Conservation (phyloP, 345 rosid genomes). For the Erucastrum elatum region DNA sequence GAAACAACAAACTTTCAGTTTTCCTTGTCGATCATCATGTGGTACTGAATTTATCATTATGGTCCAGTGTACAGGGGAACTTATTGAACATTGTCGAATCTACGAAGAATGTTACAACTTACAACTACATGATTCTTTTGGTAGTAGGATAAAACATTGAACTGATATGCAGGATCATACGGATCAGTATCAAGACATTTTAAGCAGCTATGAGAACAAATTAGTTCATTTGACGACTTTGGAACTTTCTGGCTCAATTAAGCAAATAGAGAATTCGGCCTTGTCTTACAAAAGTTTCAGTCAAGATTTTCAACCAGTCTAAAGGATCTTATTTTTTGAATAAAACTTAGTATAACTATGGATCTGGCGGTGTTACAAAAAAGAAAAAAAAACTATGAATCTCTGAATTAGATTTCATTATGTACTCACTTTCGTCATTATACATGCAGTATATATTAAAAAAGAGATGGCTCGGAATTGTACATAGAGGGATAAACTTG, state of each 20-base stretch:
- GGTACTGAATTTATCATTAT: not conserved
- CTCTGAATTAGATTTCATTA: no score
- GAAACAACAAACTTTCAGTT: not conserved
- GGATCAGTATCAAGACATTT: not conserved
- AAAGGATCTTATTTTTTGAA: no score
- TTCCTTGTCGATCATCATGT: constrained; percentile 22
- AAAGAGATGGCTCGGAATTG: not conserved
- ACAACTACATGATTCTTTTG: not conserved
- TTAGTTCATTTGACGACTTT: not conserved
- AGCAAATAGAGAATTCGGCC: not conserved
- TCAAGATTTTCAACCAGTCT: no score
- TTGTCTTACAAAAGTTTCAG: not conserved
- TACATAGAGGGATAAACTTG: not conserved
- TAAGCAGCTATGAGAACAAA: not conserved
- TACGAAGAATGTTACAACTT: not conserved
- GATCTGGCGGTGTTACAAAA: no score
- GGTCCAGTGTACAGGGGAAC: constrained; percentile 2
- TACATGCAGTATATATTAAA: no score
- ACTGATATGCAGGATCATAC: not conserved
- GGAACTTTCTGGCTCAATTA: not conserved
- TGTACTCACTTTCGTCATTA: no score
- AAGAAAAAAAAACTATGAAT: no score
- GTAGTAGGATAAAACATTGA: not conserved
- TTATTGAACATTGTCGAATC: not conserved
- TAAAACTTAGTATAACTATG: no score